Base-by-base conservation (phyloP, 257 asterid genomes). In the Euphrasia confusa region DNA sequence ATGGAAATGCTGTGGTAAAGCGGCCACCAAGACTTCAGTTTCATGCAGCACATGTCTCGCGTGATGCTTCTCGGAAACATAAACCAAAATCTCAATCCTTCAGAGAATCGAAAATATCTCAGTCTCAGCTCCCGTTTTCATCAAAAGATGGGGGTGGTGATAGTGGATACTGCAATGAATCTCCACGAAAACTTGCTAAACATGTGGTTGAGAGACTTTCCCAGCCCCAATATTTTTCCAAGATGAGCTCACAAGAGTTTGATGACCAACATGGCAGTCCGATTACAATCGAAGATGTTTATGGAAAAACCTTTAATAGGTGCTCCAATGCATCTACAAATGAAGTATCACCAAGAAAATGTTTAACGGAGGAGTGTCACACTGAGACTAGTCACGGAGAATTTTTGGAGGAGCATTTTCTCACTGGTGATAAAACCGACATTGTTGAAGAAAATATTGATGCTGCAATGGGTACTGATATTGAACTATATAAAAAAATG, bases 191-290 rank as follows among this genome's bases (percentile, higher is more conserved):
- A 73, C 82, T 94, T 42, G 99, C 99, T 27, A 89, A 78, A 67
- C 76, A 81, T 15, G 99, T 94, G 71, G 85, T 90, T 52, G 99
- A 89, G 89, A 87, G 96, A 65, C 99, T 94, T 75, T 85, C 97
- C 49, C 94, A 82, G 69, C 74, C 95, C 44, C 89, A 77, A 37
- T 65, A 61, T 70, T 69, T 70, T 49, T 75, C 88, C 27, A 77
- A 72, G 67, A 71, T 67, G 80, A 73, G 76, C 75, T 70, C 94
- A 44, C 75, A 80, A 72, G 90, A 85, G 66, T 65, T 61, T 55
- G 88, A 77, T 58, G 88, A 77, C 58, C 67, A 75, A 11, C 67
- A 74, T 11, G 86, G 84, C 58, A 66, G 73, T 71, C 99, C 99
- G 21, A 85, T 93, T 72, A 94, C 97, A 64, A 81, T 94, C 50